Evolutionary conservation across 768 basidiomycete species (phyloP).

Genomic region (Lentinula aciculospora): DNA sequence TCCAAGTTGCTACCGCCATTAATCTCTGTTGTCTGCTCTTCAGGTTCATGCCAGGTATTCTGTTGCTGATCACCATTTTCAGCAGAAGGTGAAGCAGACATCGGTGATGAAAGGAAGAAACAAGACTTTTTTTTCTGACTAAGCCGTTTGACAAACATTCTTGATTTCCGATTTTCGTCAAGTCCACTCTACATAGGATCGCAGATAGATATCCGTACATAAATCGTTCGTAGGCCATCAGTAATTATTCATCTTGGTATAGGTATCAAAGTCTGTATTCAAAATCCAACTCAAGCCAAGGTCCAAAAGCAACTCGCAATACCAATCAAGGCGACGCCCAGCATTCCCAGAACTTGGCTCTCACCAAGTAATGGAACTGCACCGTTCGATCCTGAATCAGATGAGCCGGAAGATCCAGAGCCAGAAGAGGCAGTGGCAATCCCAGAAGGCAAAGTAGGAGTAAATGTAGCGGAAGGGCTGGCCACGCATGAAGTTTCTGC

Average conservation of each 20-base stretch:
- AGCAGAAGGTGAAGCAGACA: background rate
- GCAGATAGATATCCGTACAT: background rate
- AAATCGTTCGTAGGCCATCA: background rate
- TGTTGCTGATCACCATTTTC: background rate
- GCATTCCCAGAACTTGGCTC: slow-evolving; percentile 21
- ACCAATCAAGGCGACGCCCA: background rate
- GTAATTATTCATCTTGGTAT: background rate
- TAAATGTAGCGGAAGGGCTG: slow-evolving; percentile 56
- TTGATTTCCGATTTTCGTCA: background rate
- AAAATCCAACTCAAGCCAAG: background rate
- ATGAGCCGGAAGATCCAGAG: slow-evolving; percentile 18
- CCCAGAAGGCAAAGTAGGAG: slow-evolving; percentile 40
- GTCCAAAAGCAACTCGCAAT: slow-evolving; percentile 7
- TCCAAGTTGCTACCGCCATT: slow-evolving; percentile 24
- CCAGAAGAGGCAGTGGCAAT: slow-evolving; percentile 13
- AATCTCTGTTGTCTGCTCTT: slow-evolving; percentile 37
- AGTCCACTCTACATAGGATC: too few relatives aligned
- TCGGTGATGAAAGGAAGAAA: background rate
- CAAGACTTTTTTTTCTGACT: background rate
- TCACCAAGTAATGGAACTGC: slow-evolving; percentile 14
- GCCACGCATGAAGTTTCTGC: slow-evolving; percentile 66
- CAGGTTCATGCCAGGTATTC: slow-evolving; percentile 12
- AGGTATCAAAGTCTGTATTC: background rate
- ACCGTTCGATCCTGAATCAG: slow-evolving; percentile 14
- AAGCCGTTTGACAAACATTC: background rate